phyloP scores from a whole-genome alignment of 129 eudicot species.

The Escallonia rubra region DNA sequence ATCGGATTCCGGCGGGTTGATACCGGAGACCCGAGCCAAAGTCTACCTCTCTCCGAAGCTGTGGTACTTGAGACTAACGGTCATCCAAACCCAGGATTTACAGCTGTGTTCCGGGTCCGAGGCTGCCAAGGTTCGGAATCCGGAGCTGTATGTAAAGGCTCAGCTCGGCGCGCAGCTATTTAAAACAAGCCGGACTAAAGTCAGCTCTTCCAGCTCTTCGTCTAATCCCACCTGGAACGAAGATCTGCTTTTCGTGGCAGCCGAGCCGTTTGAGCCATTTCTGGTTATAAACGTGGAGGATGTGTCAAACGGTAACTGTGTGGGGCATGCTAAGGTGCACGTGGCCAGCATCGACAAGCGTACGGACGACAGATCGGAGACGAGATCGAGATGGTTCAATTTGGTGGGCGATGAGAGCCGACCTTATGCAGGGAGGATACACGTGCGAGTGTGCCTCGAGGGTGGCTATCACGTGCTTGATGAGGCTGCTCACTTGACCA shows the following conservation, averaged over 20 bases:
- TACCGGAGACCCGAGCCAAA: constrained; percentile 87
- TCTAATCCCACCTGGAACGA: constrained; percentile 90
- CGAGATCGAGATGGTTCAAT: constrained; percentile 81
- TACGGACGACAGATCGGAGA: constrained; percentile 63
- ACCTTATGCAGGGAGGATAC: constrained; percentile 79
- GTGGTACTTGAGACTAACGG: constrained; percentile 93
- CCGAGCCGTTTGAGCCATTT: constrained; percentile 96
- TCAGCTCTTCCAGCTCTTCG: constrained; percentile 40
- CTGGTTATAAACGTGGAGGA: constrained; percentile 75
- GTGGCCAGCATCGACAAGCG: constrained; percentile 68
- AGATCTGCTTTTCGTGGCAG: constrained; percentile 79
- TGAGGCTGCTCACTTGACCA: constrained; percentile 84
- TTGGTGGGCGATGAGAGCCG: constrained; percentile 47
- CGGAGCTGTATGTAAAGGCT: constrained; percentile 76
- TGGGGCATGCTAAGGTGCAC: constrained; percentile 76
- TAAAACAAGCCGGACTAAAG: constrained; percentile 61
- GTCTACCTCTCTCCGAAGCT: constrained; percentile 88
- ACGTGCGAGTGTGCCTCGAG: constrained; percentile 73
- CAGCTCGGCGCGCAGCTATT: constrained; percentile 79
- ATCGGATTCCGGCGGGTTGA: constrained; percentile 83
- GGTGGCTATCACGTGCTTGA: constrained; percentile 98
- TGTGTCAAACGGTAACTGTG: constrained; percentile 40
- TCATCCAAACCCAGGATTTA: constrained; percentile 89
- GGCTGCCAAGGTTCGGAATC: constrained; percentile 41
- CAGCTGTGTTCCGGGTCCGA: constrained; percentile 70